Base-by-base conservation (phyloP, 2,329 filamentous ascomycete species). In the Aciculosporium take region DNA sequence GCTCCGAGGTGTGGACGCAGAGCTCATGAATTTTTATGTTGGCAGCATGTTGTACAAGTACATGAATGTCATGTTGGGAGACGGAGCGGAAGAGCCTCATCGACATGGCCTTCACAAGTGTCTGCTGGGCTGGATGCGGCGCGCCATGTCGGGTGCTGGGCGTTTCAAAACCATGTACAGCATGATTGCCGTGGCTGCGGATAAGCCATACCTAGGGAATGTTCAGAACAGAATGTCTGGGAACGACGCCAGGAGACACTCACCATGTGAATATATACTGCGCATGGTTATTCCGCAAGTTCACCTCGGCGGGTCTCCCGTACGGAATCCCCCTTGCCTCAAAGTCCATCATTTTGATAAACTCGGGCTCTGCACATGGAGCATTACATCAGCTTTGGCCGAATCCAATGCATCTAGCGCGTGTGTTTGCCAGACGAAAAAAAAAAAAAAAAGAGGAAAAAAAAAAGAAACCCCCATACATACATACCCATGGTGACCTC, bases 221-320 rank as follows among this genome's bases (percentile, higher is more conserved):
- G 25, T 35, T 21, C 47, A 41, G 32, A n/a, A 23, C 10, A 42
- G 36, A 29, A 30, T 34, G 23, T 32, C 20, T 8, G 10, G 17
- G n/a, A 10, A 23, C 12, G 36, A 23, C 23, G 27, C 2, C 15
- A 25, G 15, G n/a, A 17, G 2, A 24, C 23, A 34, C 79, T 56
- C 76, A 96, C 91, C 91, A 98, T 50, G 91, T 98, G 61, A 95
- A 91, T 51, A 98, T 98, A 63, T 98, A 98, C 68, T 96, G 91
- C 48, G 85, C 79, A 63, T 98, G 91, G 63, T 94, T 96, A 59
- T 98, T 98, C 59, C 86, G 76, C 56, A 98, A 67, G 58, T 93
- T 94, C 46, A 98, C 88, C 63, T 94, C 86, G 4, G 91, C 75
- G 6, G 85, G 67, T 56, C 89, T 74, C 12, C 88, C 91, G 56